Conservation (phyloP, 2,329 filamentous ascomycete species). For the Fonsecaea nubica region DNA sequence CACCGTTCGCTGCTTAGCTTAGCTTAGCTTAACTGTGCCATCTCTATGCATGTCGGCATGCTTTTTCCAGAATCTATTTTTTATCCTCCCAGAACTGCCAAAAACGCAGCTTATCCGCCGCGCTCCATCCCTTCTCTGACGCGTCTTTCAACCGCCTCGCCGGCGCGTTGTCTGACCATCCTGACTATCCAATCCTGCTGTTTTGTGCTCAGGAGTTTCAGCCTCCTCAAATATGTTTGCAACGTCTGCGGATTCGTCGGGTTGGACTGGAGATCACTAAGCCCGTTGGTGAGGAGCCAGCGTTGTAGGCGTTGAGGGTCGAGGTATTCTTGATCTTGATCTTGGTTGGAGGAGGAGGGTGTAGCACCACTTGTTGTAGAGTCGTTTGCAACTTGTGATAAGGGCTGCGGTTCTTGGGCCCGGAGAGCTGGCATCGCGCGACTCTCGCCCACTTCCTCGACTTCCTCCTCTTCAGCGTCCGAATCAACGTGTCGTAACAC, state of each 20-base stretch:
- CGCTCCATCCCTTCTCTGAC: conserved; percentile 21
- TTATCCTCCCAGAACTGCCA: too few species aligned
- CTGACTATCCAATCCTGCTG: conserved; percentile 39
- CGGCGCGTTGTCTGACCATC: conserved; percentile 38
- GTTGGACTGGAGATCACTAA: conserved; percentile 34
- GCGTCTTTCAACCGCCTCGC: conserved; percentile 28
- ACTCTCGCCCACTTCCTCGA: conserved; percentile 7
- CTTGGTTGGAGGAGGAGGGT: conserved; percentile 1
- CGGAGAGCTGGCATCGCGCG: background rate
- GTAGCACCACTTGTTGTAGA: background rate
- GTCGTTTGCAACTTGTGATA: background rate
- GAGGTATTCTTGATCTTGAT: conserved; percentile 23
- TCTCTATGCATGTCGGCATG: too few species aligned
- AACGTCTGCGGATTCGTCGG: conserved; percentile 23
- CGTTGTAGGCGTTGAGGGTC: conserved; percentile 41
- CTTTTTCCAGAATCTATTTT: too few species aligned
- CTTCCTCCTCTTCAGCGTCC: conserved; percentile 28
- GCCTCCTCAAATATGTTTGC: conserved; percentile 30
- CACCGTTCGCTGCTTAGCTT: too few species aligned
- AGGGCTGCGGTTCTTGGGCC: background rate
- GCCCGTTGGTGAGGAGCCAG: conserved; percentile 39
- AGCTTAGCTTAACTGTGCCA: too few species aligned
- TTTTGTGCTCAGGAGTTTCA: conserved; percentile 32
- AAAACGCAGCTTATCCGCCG: background rate
- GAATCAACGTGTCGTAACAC: conserved; percentile 36